Conservation (phyloP, 2,329 filamentous ascomycete species). For the Thelonectria blattea region DNA sequence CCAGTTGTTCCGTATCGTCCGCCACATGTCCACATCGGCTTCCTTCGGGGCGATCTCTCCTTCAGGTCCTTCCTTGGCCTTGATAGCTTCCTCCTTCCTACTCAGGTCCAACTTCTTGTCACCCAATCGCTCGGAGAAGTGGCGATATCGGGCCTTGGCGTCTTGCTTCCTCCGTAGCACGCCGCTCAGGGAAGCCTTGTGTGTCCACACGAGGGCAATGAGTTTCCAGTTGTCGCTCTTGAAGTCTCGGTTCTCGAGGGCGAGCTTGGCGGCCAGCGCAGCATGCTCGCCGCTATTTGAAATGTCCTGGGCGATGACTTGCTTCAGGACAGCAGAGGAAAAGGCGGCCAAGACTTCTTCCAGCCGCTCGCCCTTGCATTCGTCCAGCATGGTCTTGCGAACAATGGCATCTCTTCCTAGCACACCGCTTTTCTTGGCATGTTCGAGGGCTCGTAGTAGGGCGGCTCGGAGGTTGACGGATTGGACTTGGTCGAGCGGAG, state of each 20-base stretch:
- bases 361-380: constrained; percentile 90
- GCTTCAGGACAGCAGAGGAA: constrained; percentile 82
- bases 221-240: constrained; percentile 61
- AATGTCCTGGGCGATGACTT: constrained; percentile 57
- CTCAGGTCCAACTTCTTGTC: constrained; percentile 65
- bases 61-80: constrained; percentile 37
- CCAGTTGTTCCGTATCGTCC: constrained; percentile 75
- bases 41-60: constrained; percentile 48
- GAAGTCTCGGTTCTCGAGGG: constrained; percentile 65
- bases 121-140: constrained; percentile 70
- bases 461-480: constrained; percentile 88
- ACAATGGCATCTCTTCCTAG: constrained; percentile 81
- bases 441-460: constrained; percentile 79
- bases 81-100: constrained; percentile 57
- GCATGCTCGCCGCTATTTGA: constrained; percentile 48
- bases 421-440: constrained; percentile 85
- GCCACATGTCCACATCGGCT: constrained; percentile 58
- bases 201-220: constrained; percentile 72
- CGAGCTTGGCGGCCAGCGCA: constrained; percentile 60
- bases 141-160: constrained; percentile 62
- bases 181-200: constrained; percentile 70
- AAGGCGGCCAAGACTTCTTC: constrained; percentile 86
- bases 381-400: constrained; percentile 94
- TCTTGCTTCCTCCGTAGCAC: constrained; percentile 65
- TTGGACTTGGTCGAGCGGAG: constrained; percentile 86